Percentiles rank a stretch among this genome's conserved stretches.
Evolutionary conservation across 331 rosid genomes (phyloP).

Genomic region (Dryas integrifolia): DNA sequence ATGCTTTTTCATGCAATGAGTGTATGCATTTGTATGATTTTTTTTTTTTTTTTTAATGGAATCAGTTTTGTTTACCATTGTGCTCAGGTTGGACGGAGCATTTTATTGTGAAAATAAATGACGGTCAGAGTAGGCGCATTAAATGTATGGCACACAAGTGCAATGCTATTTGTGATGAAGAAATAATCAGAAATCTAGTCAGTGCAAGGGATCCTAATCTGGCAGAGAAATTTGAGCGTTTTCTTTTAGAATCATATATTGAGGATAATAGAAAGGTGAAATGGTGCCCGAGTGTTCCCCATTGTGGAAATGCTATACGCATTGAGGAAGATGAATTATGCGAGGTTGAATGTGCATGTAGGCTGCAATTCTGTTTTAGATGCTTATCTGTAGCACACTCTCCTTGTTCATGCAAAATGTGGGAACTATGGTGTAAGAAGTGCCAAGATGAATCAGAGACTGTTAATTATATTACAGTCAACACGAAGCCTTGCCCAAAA

Average conservation of each 20-base stretch:
- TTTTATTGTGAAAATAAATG: slow-evolving; percentile 42
- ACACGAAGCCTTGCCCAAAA: slow-evolving; percentile 42
- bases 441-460: slow-evolving; percentile 38
- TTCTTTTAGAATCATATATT: slow-evolving; percentile 45
- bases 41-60: background rate
- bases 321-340: slow-evolving; percentile 27
- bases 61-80: background rate
- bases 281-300: slow-evolving; percentile 49
- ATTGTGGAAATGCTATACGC: slow-evolving; percentile 43
- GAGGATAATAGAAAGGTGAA: slow-evolving; percentile 42
- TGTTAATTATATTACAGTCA: slow-evolving; percentile 33
- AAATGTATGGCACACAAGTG: slow-evolving; percentile 42
- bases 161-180: slow-evolving; percentile 42
- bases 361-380: slow-evolving; percentile 38
- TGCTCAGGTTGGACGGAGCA: slow-evolving; percentile 45
- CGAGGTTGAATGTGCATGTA: slow-evolving; percentile 47
- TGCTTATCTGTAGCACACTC: slow-evolving; percentile 41
- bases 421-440: slow-evolving; percentile 37
- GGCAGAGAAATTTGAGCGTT: slow-evolving; percentile 44
- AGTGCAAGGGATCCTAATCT: slow-evolving; percentile 28
- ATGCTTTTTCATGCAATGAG: background rate
- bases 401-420: slow-evolving; percentile 41
- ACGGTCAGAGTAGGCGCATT: slow-evolving; percentile 44
- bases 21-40: background rate
- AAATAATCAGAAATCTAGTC: slow-evolving; percentile 32